Conservation (phyloP, 768 basidiomycete genomes). For the Tylopilus balloui region DNA sequence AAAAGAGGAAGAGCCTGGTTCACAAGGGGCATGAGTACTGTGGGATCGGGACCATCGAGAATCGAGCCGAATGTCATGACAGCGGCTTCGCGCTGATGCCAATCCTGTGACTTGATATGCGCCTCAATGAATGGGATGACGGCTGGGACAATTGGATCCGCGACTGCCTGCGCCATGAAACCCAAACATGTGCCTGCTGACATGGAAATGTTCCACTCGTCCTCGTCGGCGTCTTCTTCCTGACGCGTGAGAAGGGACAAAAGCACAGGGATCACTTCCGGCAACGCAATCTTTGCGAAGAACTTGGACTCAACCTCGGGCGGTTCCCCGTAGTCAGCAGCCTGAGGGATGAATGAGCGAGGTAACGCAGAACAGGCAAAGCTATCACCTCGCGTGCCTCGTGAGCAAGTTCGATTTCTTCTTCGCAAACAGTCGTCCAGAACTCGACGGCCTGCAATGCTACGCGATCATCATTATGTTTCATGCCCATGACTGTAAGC, state of each 20-base stretch:
- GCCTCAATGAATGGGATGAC: constrained; percentile 98
- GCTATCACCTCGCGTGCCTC: constrained; percentile 81
- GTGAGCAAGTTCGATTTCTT: constrained; percentile 88
- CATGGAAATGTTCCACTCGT: constrained; percentile 99
- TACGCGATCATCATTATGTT: constrained; percentile 84
- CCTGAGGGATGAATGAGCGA: constrained; percentile 42
- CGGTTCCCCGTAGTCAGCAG: constrained; percentile 82
- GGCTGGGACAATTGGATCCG: constrained; percentile 84
- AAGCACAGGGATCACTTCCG: constrained; percentile 92
- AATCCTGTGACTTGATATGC: constrained; percentile 87
- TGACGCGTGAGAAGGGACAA: constrained; percentile 85
- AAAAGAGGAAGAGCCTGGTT: constrained; percentile 90
- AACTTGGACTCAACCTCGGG: constrained; percentile 83
- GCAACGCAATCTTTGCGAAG: constrained; percentile 92
- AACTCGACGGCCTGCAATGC: constrained; percentile 97
- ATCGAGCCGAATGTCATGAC: constrained; percentile 99
- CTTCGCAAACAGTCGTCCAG: constrained; percentile 99
- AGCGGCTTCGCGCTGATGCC: constrained; percentile 95
- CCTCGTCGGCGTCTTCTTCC: constrained; percentile 95
- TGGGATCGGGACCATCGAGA: constrained; percentile 90
- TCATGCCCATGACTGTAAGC: constrained; percentile 98
- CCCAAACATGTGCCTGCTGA: constrained; percentile 89
- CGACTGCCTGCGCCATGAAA: constrained; percentile 84
- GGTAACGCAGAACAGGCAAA: not conserved
- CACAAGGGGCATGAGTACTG: constrained; percentile 83